Evolutionary conservation across 2,329 filamentous ascomycete species (phyloP).

Genomic region (Hymenoscyphus occultus): DNA sequence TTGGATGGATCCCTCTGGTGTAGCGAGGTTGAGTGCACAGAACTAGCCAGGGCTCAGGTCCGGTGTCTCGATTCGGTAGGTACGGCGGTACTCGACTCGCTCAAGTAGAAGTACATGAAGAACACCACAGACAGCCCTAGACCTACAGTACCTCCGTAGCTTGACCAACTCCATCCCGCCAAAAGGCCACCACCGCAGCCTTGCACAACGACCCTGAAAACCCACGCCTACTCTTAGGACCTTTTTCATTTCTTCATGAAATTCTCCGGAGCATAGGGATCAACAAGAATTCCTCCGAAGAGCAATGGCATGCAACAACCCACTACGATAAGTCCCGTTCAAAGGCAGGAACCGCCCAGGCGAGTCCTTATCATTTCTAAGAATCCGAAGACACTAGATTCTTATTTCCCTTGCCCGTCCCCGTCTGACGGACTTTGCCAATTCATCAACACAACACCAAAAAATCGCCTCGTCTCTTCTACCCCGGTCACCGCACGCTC

Average conservation of each 20-base stretch:
- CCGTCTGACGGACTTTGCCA: slow-evolving; percentile 2
- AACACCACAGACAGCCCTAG: background rate
- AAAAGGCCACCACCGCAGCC: background rate
- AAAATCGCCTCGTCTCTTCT: background rate
- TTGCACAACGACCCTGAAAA: background rate
- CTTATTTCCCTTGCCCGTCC: background rate
- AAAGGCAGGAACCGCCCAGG: no score
- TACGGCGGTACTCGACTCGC: background rate
- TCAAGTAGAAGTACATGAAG: background rate
- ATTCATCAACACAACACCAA: background rate
- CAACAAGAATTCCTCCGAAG: no score
- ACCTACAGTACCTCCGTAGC: no score
- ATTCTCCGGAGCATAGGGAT: no score
- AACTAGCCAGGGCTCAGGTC: background rate
- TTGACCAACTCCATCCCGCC: background rate
- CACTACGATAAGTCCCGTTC: no score
- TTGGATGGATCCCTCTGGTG: background rate
- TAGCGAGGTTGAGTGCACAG: background rate
- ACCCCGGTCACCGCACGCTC: background rate
- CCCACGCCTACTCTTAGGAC: background rate
- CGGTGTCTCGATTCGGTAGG: background rate
- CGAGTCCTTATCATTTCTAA: no score
- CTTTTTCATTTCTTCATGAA: background rate
- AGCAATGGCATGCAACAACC: no score
- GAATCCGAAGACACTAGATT: background rate